Evolutionary conservation across 306 rosid species (phyloP).

Genomic region (Benincasa hispida): DNA sequence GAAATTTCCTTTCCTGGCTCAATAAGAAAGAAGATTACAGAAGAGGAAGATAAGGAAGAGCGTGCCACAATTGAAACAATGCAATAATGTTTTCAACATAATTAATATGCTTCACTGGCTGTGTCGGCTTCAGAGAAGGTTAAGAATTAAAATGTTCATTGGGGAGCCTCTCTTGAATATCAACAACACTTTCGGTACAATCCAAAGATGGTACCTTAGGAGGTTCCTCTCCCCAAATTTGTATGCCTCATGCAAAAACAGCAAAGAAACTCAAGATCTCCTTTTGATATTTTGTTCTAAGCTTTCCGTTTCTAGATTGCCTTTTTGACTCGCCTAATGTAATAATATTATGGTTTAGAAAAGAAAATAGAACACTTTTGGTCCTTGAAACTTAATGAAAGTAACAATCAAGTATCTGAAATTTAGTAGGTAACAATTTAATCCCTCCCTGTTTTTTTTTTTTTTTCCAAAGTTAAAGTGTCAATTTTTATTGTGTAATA

Average conservation of each 20-base stretch:
- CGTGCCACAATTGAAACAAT: background rate
- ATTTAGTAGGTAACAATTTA: too few species aligned
- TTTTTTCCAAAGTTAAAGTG: too few species aligned
- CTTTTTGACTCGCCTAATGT: background rate
- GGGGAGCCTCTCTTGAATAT: background rate
- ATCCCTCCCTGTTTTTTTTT: too few species aligned
- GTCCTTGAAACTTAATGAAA: too few species aligned
- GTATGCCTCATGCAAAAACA: background rate
- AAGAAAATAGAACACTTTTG: too few species aligned
- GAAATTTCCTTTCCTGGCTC: background rate
- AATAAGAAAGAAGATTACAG: background rate
- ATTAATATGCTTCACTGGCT: background rate
- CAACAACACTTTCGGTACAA: background rate
- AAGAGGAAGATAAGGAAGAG: background rate
- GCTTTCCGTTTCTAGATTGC: background rate
- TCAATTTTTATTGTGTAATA: too few species aligned
- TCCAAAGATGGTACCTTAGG: background rate
- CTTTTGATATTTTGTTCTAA: background rate
- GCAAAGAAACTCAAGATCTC: background rate
- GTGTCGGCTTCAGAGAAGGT: too few species aligned
- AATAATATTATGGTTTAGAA: too few species aligned
- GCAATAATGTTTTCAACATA: background rate
- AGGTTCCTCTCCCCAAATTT: background rate
- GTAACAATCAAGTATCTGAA: too few species aligned
- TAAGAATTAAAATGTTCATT: background rate